Base-by-base conservation (phyloP, 129 eudicot species). In the Flaveria brownii region DNA sequence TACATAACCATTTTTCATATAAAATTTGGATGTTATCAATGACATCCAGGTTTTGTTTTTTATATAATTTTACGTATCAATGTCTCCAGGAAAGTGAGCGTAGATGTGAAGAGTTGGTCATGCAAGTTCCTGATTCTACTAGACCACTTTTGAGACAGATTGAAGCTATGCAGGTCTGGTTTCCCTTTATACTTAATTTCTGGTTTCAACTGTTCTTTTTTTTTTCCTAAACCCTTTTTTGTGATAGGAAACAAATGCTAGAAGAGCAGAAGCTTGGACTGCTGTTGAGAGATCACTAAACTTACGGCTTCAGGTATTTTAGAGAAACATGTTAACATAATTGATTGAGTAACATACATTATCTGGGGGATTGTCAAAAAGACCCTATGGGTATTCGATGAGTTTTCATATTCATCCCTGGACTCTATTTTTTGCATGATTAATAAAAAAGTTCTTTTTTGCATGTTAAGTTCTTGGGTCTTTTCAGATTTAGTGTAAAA, bases 81-180 rank as follows among this genome's bases (percentile, higher is more conserved):
- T 65, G 20, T 81, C 43, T 73, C 81, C 63, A 93, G 98, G 96
- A 85, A 62, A 93, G 95, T 85, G 98, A 93, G 84, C 97, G 92
- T 67, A 86, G 98, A 60, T 93, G 98, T 56, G 98, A 93, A 85
- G 98, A 90, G 90, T 87, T 93, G 80, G 85, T 93, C 60, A 84
- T 87, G 69, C 97, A 93, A 90, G 91, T 93, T 84, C 98, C 98
- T 73, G 98, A 93, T 74, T 93, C 98, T 62, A 93, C 98, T 45
- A 90, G 98, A 84, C 98, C 98, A 68, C 95, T 93, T 76, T 76
- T 93, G 74, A 87, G 96, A 80, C 98, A 93, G 81, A 93, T 93
- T 71, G 98, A 93, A 86, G 97, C 96, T 71, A 90, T 93, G 82
- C 92, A 93, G 98, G 96, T 93, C 80, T 77, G 23, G 36, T 51